Conservation (phyloP, 2,329 filamentous ascomycete species). For the Exophiala sp. region DNA sequence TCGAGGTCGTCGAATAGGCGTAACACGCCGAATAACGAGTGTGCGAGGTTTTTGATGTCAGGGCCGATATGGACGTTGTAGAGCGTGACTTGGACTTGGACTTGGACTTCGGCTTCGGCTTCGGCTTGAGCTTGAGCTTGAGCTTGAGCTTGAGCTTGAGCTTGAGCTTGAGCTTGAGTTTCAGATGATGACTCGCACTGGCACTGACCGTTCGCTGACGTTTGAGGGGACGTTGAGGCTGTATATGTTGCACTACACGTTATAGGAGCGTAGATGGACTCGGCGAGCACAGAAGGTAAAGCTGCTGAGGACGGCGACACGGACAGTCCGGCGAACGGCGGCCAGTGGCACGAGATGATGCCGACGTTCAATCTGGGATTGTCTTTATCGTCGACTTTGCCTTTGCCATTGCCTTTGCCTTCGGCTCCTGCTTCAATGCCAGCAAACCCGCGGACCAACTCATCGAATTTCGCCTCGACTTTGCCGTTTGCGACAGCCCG, state of each 20-base stretch:
- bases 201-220: too few relatives aligned
- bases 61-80: conserved; percentile 69
- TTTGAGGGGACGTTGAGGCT: too few relatives aligned
- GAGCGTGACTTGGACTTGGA: conserved; percentile 40
- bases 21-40: conserved; percentile 80
- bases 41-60: conserved; percentile 67
- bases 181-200: too few relatives aligned
- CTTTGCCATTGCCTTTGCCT: conserved; percentile 31
- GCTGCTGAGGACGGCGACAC: background rate
- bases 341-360: conserved; percentile 28
- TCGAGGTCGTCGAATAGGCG: conserved; percentile 73
- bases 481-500: conserved; percentile 29
- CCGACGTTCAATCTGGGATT: conserved; percentile 34
- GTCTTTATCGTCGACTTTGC: background rate
- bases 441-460: conserved; percentile 29
- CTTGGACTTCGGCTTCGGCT: background rate
- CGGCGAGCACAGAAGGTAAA: background rate
- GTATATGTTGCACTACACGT: conserved; percentile 6
- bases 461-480: conserved; percentile 12
- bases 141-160: too few relatives aligned
- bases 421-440: too few relatives aligned
- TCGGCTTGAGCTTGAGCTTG: too few relatives aligned
- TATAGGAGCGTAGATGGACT: conserved; percentile 5
- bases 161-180: too few relatives aligned
- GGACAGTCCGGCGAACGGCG: conserved; percentile 28